phyloP scores from a whole-genome alignment of 768 basidiomycete genomes.

The Serendipita indica region DNA sequence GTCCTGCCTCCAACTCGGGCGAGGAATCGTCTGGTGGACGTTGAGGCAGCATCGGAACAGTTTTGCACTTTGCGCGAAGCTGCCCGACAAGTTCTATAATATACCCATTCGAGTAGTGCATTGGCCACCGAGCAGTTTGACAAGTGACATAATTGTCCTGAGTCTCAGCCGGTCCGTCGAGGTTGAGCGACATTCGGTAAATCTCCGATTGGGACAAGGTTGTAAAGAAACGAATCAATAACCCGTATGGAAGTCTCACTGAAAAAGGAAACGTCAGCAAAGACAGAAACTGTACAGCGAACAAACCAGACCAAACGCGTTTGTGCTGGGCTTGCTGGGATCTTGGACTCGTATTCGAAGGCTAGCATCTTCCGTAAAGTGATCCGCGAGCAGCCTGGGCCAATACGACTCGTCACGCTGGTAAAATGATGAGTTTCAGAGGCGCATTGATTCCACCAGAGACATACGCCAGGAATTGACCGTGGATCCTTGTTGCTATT shows the following conservation, averaged over 20 bases:
- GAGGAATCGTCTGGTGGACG: neutral
- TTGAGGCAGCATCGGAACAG: neutral
- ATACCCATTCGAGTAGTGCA: slow-evolving; percentile 2
- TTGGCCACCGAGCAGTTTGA: neutral
- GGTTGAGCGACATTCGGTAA: slow-evolving; percentile 6
- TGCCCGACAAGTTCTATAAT: neutral
- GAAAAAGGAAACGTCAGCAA: neutral
- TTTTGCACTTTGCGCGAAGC: slow-evolving; percentile 1
- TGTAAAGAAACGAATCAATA: neutral
- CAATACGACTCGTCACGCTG: neutral
- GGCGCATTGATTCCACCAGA: neutral
- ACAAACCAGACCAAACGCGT: neutral
- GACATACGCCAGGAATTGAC: neutral
- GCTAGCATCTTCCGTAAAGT: neutral
- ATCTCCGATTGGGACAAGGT: neutral
- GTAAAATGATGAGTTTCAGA: neutral
- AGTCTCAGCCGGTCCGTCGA: neutral
- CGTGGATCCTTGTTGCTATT: neutral
- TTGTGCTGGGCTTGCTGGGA: neutral
- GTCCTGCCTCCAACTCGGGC: neutral
- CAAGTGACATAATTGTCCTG: neutral
- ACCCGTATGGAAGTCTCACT: neutral
- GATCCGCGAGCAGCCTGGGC: neutral
- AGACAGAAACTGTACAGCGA: neutral
- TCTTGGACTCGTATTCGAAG: neutral